These are phyloP conservation scores for Lentinula sp. DNA, from an alignment of 768 basidiomycete species.

Conservation along the genomic window DNA sequence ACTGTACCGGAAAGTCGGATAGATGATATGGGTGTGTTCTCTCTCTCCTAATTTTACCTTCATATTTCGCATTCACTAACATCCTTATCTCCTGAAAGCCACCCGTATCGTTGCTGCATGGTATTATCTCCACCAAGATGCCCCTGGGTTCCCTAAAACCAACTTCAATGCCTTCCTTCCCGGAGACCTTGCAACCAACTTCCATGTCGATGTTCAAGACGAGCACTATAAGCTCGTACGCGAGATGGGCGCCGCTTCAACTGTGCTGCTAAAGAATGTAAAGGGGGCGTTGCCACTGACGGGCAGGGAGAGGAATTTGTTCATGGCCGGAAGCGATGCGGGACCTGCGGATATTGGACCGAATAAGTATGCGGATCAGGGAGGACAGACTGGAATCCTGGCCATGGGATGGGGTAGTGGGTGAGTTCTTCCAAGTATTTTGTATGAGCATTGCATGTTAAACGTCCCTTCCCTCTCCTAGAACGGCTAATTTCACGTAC, in stretches of 20 bases:
- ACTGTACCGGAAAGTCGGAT: constrained; percentile 60
- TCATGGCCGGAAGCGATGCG: constrained; percentile 58
- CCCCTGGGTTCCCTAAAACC: constrained; percentile 49
- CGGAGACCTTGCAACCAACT: constrained; percentile 47
- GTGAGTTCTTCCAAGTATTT: constrained; percentile 14
- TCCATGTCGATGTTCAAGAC: constrained; percentile 61
- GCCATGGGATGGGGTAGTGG: constrained; percentile 95
- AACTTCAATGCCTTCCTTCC: constrained; percentile 68
- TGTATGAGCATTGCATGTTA: not conserved
- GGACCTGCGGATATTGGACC: constrained; percentile 64
- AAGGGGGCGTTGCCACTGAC: constrained; percentile 50
- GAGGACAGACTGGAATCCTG: constrained; percentile 60
- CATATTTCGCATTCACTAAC: not conserved
- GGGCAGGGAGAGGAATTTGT: constrained; percentile 47
- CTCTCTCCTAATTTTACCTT: not conserved
- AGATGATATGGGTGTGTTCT: constrained; percentile 64
- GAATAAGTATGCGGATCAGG: constrained; percentile 61
- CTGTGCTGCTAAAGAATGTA: constrained; percentile 73
- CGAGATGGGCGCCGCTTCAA: constrained; percentile 68
- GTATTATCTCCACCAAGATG: constrained; percentile 65
- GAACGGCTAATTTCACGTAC: constrained; percentile 73
- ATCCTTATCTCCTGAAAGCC: constrained; percentile 30
- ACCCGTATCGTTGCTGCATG: constrained; percentile 70
- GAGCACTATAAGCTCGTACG: constrained; percentile 66
- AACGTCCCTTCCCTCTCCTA: constrained; percentile 9